Conservation (phyloP, 2,329 filamentous ascomycete species). For the Ophiosphaerella korrae region DNA sequence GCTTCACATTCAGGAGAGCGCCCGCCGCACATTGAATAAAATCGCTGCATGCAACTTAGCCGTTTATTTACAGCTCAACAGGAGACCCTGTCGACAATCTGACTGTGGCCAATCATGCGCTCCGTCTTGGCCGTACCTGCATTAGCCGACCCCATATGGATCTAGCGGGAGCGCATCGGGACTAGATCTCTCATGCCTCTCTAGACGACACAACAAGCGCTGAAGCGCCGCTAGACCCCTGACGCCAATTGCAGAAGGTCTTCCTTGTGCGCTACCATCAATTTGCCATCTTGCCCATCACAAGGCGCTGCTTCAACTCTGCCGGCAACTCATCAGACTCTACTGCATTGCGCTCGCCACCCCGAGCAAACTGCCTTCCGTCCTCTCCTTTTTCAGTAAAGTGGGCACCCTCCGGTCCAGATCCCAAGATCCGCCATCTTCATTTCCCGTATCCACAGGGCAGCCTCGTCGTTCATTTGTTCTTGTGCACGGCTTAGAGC, state of each 20-base stretch:
- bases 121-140: too few species aligned
- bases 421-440: constrained; percentile 23
- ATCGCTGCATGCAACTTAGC: constrained; percentile 16
- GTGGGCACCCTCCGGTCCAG: constrained; percentile 22
- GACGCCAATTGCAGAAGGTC: constrained; percentile 10
- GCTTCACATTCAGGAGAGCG: constrained; percentile 21
- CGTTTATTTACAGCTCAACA: constrained; percentile 21
- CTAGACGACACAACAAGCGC: constrained; percentile 16
- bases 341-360: constrained; percentile 3
- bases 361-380: constrained; percentile 12
- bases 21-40: not conserved
- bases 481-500: constrained; percentile 25
- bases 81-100: too few species aligned
- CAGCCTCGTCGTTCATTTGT: constrained; percentile 32
- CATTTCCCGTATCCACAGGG: constrained; percentile 38
- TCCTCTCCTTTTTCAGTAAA: constrained; percentile 17
- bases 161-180: too few species aligned
- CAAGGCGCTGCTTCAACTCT: constrained; percentile 4
- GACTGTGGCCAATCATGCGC: too few species aligned
- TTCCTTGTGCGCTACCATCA: constrained; percentile 1
- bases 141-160: too few species aligned
- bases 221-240: constrained; percentile 30
- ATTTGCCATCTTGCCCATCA: not conserved
- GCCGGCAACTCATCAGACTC: constrained; percentile 5
- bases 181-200: constrained; percentile 4